Evolutionary conservation across 2,329 filamentous ascomycete species (phyloP).

Genomic region (Mollisia scopiformis): DNA sequence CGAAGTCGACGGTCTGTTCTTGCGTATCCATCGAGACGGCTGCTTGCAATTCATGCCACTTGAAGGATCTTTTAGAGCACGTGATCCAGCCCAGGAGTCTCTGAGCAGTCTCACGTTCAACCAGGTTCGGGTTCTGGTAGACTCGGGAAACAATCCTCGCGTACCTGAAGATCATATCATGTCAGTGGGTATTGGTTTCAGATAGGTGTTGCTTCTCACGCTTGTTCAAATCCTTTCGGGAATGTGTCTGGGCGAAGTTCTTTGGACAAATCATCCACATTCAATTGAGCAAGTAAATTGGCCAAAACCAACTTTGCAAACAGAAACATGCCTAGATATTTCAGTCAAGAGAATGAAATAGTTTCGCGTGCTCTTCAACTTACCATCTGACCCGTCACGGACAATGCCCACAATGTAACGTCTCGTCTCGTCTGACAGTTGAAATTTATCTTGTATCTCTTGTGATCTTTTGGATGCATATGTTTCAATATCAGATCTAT

Average conservation of each 20-base stretch:
- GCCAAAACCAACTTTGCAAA: slow-evolving; percentile 36
- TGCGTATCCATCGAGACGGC: slow-evolving; percentile 39
- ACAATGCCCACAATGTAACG: slow-evolving; percentile 19
- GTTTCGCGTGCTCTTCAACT: not conserved
- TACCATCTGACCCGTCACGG: not conserved
- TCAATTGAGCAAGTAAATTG: slow-evolving; percentile 26
- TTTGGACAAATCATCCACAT: not conserved
- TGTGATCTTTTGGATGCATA: slow-evolving; percentile 30
- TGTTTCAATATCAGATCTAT: slow-evolving; percentile 36
- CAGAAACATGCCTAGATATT: slow-evolving; percentile 34
- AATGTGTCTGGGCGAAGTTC: slow-evolving; percentile 19
- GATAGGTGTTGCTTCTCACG: slow-evolving; percentile 14
- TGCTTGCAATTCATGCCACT: slow-evolving; percentile 46
- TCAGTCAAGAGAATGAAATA: slow-evolving; percentile 4
- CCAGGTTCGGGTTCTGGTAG: slow-evolving; percentile 4
- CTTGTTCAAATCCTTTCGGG: slow-evolving; percentile 19
- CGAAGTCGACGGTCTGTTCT: slow-evolving; percentile 33
- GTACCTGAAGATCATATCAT: slow-evolving; percentile 11
- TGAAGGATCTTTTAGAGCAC: slow-evolving; percentile 42
- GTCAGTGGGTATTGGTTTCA: not conserved
- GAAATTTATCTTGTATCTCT: slow-evolving; percentile 30
- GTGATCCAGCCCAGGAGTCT: slow-evolving; percentile 43
- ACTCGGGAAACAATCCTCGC: slow-evolving; percentile 3
- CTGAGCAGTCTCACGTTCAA: slow-evolving; percentile 9
- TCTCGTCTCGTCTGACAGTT: slow-evolving; percentile 18